Evolutionary conservation across 2,329 filamentous ascomycete genomes (phyloP), one percentile per base, ranked within the genome.

Genomic region (Neonectria coccinea): DNA sequence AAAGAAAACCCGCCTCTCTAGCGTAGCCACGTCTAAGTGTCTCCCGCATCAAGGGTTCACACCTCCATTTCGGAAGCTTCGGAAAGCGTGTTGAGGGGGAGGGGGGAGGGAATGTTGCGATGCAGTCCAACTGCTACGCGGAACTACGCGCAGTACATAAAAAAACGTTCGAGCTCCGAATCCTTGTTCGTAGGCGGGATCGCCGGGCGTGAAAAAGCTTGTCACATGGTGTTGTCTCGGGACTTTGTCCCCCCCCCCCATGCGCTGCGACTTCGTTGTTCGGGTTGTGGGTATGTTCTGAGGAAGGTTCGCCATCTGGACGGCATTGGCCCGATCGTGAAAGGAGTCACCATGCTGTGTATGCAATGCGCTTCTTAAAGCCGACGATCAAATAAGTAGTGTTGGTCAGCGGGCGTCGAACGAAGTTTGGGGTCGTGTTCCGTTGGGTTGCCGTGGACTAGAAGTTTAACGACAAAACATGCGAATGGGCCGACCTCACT

Each of bases 31-130:
- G 22, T 42, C 39, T n/a, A 18, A 39, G 29, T 53, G 50, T 29
- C 53, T 63, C 36, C 60, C 55, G 60, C 48, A 8, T 18, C 42
- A 58, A 53, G 51, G 58, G 47, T 62, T 57, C 50, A 39, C 56
- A 48, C 60, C 50, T 50, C 56, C 56, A n/a, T 42, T 39, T 42
- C 61, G 61, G 61, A 63, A 55, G 61, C 61, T 42, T 58, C 61
- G 61, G 61, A 57, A 44, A 42, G 41, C 44, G 50, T 39, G 55
- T 51, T 39, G 55, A 45, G 29, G 31, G 27, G 16, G n/a, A n/a
- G 39, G 16, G 16, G 6, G 36, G 33, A 33, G 27, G 27, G 29
- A 4, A 29, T 10, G 3, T 9, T 29, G 39, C 45, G 16, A 57
- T 47, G 27, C 29, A 18, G 20, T 36, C 18, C 48, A 59, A 59